phyloP scores from a whole-genome alignment of 1,284 basidiomycete genomes.

The Malassezia globosa region DNA sequence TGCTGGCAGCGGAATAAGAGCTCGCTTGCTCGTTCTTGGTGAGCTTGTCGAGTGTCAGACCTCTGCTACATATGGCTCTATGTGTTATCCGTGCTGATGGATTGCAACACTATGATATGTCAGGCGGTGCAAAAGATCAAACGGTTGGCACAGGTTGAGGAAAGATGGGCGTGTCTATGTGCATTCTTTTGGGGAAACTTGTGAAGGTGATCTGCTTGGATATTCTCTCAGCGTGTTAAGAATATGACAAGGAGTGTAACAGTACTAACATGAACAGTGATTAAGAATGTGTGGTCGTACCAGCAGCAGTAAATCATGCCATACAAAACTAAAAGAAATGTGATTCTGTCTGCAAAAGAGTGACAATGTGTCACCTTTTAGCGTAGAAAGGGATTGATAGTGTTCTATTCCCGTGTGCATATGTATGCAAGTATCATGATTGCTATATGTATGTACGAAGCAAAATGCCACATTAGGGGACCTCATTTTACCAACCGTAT shows the following conservation, averaged over 20 bases:
- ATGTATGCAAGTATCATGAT: too few relatives aligned
- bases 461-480: conserved; percentile 11
- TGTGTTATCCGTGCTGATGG: not conserved
- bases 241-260: too few relatives aligned
- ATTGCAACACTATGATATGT: not conserved
- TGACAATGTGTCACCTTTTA: too few relatives aligned
- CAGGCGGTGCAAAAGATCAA: too few relatives aligned
- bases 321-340: too few relatives aligned
- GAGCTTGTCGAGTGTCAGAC: conserved; percentile 42
- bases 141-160: not conserved
- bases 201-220: too few relatives aligned
- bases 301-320: conserved; percentile 30
- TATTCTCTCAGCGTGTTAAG: not conserved
- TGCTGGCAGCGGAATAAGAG: conserved; percentile 34
- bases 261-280: conserved; percentile 21
- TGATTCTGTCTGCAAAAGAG: too few relatives aligned
- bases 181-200: not conserved
- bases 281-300: conserved; percentile 38
- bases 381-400: too few relatives aligned
- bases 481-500: too few relatives aligned
- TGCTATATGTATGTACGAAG: too few relatives aligned
- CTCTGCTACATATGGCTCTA: conserved; percentile 31
- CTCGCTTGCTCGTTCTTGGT: conserved; percentile 30
- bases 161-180: not conserved
- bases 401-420: too few relatives aligned